A percentile compares a stretch with the other conserved stretches of the same genome.
phyloP scores from a whole-genome alignment of 1,284 basidiomycete genomes.

The Ceratobasidium sp. region DNA sequence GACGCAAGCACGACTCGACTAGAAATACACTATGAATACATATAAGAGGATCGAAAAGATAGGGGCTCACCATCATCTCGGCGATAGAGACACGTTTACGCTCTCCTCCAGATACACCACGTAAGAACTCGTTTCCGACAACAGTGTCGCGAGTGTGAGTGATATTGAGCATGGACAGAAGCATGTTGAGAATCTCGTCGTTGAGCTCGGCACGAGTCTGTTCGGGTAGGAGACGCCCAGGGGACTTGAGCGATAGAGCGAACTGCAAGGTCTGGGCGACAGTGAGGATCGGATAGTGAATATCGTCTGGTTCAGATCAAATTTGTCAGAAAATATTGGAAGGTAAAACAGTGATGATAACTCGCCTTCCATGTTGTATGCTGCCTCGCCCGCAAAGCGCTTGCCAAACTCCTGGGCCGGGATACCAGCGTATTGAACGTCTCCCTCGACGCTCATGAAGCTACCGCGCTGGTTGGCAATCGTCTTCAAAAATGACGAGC shows the following conservation, averaged over 20 bases:
- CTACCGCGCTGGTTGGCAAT: conserved; percentile 64
- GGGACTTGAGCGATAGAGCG: conserved; percentile 63
- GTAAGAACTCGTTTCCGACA: conserved; percentile 64
- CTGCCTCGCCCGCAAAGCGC: conserved; percentile 61
- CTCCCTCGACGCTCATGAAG: conserved; percentile 58
- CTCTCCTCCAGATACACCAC: conserved; percentile 69
- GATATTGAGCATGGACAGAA: conserved; percentile 69
- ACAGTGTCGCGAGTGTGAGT: conserved; percentile 66
- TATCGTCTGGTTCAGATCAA: conserved; percentile 58
- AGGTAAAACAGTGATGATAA: conserved; percentile 46
- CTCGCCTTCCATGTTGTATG: conserved; percentile 60
- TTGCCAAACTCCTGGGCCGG: conserved; percentile 62
- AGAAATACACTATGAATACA: conserved; percentile 43
- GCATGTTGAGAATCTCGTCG: conserved; percentile 61
- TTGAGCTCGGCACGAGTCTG: conserved; percentile 60
- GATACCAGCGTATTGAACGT: conserved; percentile 67
- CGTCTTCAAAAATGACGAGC: conserved; percentile 65
- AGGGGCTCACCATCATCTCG: conserved; percentile 63
- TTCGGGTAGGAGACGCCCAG: conserved; percentile 60
- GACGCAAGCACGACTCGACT: conserved; percentile 48
- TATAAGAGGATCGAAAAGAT: conserved; percentile 42
- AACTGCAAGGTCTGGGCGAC: conserved; percentile 66
- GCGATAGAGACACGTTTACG: conserved; percentile 69
- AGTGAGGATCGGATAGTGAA: conserved; percentile 69
- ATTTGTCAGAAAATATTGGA: conserved; percentile 33